Conservation (phyloP, 1,139 yeast genomes). For the Candida sp. region DNA sequence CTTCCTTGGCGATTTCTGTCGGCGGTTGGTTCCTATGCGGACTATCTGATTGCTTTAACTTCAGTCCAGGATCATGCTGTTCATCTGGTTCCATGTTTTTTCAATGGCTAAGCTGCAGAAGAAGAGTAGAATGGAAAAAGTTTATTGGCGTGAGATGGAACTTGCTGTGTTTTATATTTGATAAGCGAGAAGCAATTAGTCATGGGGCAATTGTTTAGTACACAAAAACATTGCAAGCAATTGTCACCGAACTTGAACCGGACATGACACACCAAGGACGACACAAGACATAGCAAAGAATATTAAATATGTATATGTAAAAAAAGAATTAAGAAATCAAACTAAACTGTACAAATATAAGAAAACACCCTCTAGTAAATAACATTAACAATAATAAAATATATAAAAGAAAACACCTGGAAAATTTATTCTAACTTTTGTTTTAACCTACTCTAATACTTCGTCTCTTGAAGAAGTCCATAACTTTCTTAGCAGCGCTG, state of each 20-base stretch:
- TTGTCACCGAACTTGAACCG: neutral
- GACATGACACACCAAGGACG: neutral
- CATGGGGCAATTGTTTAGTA: neutral
- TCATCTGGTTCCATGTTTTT: slow-evolving; percentile 11
- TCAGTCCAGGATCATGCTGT: slow-evolving; percentile 13
- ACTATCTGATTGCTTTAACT: neutral
- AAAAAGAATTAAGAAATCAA: neutral
- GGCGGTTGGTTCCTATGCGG: neutral
- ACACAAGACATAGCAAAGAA: neutral
- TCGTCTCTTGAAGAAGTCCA: slow-evolving; percentile 83
- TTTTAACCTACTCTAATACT: slow-evolving; percentile 49
- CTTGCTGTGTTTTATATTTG: neutral
- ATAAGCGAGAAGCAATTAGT: neutral
- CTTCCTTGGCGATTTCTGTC: neutral
- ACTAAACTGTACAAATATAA: neutral
- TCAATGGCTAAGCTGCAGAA: neutral
- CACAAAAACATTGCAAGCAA: neutral
- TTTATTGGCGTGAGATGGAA: neutral
- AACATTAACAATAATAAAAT: neutral
- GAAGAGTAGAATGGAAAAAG: neutral
- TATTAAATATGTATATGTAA: neutral
- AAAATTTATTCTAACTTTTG: neutral
- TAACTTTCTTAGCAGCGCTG: slow-evolving; percentile 77
- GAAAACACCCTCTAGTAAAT: neutral
- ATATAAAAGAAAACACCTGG: neutral